These are phyloP conservation scores for Salix dunnii DNA, from an alignment of 345 rosid species.

Conservation along the genomic window DNA sequence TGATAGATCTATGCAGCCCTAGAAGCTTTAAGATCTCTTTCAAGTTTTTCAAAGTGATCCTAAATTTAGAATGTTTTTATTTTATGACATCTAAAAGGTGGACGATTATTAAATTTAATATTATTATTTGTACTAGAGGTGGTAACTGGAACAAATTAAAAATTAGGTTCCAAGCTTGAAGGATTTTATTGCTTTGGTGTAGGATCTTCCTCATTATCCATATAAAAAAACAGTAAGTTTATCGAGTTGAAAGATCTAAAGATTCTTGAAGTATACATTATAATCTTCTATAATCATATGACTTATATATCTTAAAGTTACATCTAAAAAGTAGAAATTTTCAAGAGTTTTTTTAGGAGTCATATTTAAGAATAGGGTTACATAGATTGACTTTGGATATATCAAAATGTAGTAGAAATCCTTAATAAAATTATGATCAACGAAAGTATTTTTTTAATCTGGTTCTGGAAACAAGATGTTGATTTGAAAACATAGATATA, in stretches of 20 bases:
- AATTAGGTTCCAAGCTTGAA: too few species aligned
- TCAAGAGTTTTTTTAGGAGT: conserved; percentile 45
- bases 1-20: too few species aligned
- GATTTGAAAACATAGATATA: conserved; percentile 35
- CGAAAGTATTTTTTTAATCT: conserved; percentile 20
- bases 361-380: conserved; percentile 9
- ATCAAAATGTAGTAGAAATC: conserved; percentile 35
- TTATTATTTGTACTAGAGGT: too few species aligned
- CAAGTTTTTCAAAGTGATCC: too few species aligned
- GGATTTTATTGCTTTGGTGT: too few species aligned
- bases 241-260: conserved; percentile 40
- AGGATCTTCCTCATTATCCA: too few species aligned
- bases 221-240: too few species aligned
- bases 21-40: too few species aligned
- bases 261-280: conserved; percentile 58
- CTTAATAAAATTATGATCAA: conserved; percentile 26
- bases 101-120: too few species aligned
- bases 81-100: too few species aligned
- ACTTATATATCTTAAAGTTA: conserved; percentile 56
- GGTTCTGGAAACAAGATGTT: conserved; percentile 34
- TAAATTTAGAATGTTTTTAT: too few species aligned
- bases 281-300: conserved; percentile 84
- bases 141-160: too few species aligned
- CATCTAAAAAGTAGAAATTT: conserved; percentile 58
- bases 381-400: conserved; percentile 13